Evolutionary conservation across 2,329 filamentous ascomycete genomes (phyloP), one percentile per base, ranked within the genome.

Genomic region (Exophiala dermatitidis): DNA sequence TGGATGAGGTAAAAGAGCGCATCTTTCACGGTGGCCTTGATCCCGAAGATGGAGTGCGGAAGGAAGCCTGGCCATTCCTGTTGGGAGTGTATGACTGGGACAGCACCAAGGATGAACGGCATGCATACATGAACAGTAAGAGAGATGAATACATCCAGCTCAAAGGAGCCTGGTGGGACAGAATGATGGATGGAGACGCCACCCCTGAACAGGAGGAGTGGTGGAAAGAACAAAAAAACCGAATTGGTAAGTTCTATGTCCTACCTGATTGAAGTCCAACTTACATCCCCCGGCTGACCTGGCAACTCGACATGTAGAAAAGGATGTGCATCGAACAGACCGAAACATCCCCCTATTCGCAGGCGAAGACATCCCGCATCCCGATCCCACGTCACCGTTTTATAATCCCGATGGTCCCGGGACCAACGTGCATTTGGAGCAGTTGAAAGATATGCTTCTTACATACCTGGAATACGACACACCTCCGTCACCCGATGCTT

Each of bases 401-500:
- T 88, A 91, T 8, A 87, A 90, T 42, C 81, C 84, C 3, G 90
- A 91, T 8, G 87, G 90, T 41, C 82, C 84, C 2, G 93, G 93
- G 58, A 98, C 93, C 44, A 98, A 98, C 64, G 90, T 96, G 4
- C 93, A 98, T 69, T 80, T 98, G 59, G 93, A 98, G 71, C 93
- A 98, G 73, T 88, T 98, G 82, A 98, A 98, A 72, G 93, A 98
- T 68, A 95, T 98, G 88, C 83, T 98, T 0, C 78, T 98, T 12
- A 97, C 93, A 0, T 98, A 98, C 70, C 97, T 98, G 68, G 93
- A 98, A 72, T 94, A 94, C 72, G 98, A 98, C 73, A 62, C 60
- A 9, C 61, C 61, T 36, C 59, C 60, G 32, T 55, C 59, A 12
- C 19, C 56, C 26, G 45, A 29, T 33, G 28, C 48, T 29, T 7